Evolutionary conservation across 2,329 filamentous ascomycete species (phyloP), one percentile per base, ranked within the genome.

Genomic region (Paramyrothecium roridum): DNA sequence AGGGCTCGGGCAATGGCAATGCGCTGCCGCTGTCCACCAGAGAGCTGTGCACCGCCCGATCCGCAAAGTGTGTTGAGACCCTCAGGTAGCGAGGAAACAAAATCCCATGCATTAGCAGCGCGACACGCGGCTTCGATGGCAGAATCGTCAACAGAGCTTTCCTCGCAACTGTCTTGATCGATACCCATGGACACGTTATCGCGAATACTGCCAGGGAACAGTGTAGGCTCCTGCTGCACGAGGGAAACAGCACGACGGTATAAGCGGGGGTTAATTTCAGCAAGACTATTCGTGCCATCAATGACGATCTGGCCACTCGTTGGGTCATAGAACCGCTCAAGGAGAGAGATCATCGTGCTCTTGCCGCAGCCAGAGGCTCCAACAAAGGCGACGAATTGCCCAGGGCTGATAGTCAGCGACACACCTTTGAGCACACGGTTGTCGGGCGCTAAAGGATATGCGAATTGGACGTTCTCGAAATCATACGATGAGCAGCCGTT

Each of bases 401-500:
- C 78, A 1, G 23, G 22, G 12, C n/a, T 48, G 12, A 48, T 22
- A n/a, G 16, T 13, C 12, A 48, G 46, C 12, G 46, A 48, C 6
- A 48, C 46, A 6, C 76, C 72, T 8, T 73, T 65, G 1, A 79
- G 60, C 56, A 76, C 69, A 47, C 68, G 63, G 2, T 66, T 59
- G 57, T 71, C 59, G 21, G 72, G 68, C 21, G 74, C 65, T 48
- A 73, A 58, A 3, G 85, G 83, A 58, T 89, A 88, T 2, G 81
- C 75, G 64, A 88, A 89, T 23, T 75, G 70, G n/a, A 88, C 76
- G 34, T 81, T 69, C 7, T 76, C 73, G 58, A 87, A 78, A 13
- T 77, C 71, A 2, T 86, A 74, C 1, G 43, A 56, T 3, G 13
- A 47, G 46, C 57, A 59, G 7, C 62, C 65, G 3, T 64, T 55